phyloP scores from a whole-genome alignment of 192 early-diverging fungal species.

The Powellomyces hirtus region DNA sequence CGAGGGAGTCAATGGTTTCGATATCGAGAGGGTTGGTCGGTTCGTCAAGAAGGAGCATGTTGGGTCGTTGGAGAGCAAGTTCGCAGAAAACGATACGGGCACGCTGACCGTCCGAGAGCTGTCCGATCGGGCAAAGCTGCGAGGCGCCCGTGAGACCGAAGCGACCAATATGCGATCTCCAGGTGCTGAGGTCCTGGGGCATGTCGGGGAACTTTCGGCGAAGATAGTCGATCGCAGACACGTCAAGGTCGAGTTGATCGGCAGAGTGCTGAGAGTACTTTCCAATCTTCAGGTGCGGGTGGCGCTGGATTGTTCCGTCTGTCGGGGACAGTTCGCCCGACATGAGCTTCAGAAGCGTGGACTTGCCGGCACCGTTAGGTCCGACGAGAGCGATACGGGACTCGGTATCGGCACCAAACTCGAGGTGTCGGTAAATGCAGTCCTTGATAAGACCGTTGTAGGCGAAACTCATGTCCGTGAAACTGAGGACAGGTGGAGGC shows the following conservation, averaged over 20 bases:
- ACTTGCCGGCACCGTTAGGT: conserved; percentile 84
- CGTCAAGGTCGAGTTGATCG: conserved; percentile 89
- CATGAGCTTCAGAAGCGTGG: conserved; percentile 98
- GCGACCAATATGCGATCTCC: conserved; percentile 87
- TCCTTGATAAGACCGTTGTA: conserved; percentile 83
- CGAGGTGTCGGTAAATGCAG: conserved; percentile 84
- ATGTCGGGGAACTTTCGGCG: conserved; percentile 77
- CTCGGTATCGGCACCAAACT: conserved; percentile 96
- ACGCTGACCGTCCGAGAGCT: conserved; percentile 92
- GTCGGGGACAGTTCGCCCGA: conserved; percentile 81
- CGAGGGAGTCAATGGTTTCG: conserved; percentile 89
- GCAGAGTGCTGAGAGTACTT: conserved; percentile 98
- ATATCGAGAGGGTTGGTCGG: conserved; percentile 95
- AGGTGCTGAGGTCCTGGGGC: conserved; percentile 80
- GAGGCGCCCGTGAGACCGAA: conserved; percentile 92
- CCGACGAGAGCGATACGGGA: conserved; percentile 97
- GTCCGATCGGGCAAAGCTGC: conserved; percentile 86
- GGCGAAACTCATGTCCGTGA: conserved; percentile 89
- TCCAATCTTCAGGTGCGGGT: conserved; percentile 90
- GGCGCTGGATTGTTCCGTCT: conserved; percentile 80
- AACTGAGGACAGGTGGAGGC: conserved; percentile 92
- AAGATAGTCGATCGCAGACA: conserved; percentile 89
- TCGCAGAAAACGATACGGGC: conserved; percentile 96
- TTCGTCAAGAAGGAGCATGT: conserved; percentile 97
- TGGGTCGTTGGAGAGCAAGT: conserved; percentile 81